Percentiles rank a stretch among this genome's conserved stretches.
phyloP scores from a whole-genome alignment of 176 grass and related monocot species.

The Carex myosuroides region DNA sequence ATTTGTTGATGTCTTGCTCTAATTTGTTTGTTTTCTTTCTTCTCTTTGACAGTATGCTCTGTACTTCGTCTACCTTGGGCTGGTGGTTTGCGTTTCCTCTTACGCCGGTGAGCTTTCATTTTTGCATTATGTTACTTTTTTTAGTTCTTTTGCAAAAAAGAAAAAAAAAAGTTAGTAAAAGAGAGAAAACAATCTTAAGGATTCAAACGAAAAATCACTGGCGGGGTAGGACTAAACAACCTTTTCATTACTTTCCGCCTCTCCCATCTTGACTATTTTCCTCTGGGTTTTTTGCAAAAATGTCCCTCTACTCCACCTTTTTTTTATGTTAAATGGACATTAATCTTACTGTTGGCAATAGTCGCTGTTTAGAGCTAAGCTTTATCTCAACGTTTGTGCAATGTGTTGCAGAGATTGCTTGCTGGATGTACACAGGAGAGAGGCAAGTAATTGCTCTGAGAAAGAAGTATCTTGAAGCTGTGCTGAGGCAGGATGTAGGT shows the following conservation, averaged over 20 bases:
- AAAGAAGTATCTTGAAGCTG: constrained; percentile 75
- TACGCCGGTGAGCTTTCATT: constrained; percentile 57
- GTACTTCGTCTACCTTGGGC: constrained; percentile 96
- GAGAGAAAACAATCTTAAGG: neutral
- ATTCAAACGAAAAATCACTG: constrained; percentile 29
- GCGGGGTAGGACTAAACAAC: constrained; percentile 51
- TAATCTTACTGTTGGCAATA: neutral
- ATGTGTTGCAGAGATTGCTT: constrained; percentile 65
- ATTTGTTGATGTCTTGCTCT: neutral
- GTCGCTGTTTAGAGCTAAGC: neutral
- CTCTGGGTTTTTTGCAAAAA: constrained; percentile 2
- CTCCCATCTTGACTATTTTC: neutral
- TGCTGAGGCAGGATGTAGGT: constrained; percentile 88
- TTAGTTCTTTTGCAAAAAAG: neutral
- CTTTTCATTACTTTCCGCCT: constrained; percentile 18
- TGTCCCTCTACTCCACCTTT: neutral
- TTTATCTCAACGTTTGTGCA: neutral
- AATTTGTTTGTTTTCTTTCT: neutral
- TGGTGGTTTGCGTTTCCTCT: constrained; percentile 79
- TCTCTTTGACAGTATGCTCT: constrained; percentile 61
- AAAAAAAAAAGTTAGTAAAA: neutral
- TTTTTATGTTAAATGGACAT: neutral
- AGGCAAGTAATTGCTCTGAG: constrained; percentile 75
- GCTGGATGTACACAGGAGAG: constrained; percentile 98
- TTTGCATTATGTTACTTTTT: neutral